Conservation (phyloP, 495 filamentous ascomycete species). For the Penicillium parvum region DNA sequence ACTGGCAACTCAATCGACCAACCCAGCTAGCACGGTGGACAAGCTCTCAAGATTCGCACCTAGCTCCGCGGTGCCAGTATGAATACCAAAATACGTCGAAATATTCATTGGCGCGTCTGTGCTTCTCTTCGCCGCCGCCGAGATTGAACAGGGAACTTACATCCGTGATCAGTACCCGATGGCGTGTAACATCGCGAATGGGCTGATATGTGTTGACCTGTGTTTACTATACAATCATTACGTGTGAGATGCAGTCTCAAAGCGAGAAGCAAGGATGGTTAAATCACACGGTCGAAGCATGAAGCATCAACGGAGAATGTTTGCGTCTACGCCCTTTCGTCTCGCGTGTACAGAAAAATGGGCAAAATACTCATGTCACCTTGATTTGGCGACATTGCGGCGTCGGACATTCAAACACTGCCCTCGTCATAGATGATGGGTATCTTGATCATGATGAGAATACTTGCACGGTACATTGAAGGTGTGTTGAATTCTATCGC, state of each 20-base stretch:
- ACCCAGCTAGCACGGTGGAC: neutral
- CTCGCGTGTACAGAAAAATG: neutral
- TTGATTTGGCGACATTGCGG: neutral
- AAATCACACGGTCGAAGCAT: neutral
- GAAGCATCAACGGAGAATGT: neutral
- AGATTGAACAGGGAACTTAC: neutral
- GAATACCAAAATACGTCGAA: neutral
- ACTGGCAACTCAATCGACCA: neutral
- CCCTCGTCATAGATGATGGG: too few species aligned
- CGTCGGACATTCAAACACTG: too few species aligned
- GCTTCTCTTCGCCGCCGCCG: neutral
- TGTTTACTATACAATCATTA: neutral
- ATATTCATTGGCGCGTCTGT: neutral
- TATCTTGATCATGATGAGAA: too few species aligned
- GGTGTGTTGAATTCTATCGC: too few species aligned
- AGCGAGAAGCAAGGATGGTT: neutral
- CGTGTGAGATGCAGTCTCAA: neutral
- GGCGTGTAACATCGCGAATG: too few species aligned
- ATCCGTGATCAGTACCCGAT: neutral
- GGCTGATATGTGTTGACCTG: neutral
- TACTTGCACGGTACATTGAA: too few species aligned
- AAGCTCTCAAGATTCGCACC: neutral
- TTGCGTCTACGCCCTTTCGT: neutral
- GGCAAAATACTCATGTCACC: neutral
- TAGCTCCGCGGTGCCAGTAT: neutral